Percentiles rank a stretch among this genome's conserved stretches.
Conservation (phyloP, 176 grass and related monocot genomes). For the Dendrocalamus sinicus region DNA sequence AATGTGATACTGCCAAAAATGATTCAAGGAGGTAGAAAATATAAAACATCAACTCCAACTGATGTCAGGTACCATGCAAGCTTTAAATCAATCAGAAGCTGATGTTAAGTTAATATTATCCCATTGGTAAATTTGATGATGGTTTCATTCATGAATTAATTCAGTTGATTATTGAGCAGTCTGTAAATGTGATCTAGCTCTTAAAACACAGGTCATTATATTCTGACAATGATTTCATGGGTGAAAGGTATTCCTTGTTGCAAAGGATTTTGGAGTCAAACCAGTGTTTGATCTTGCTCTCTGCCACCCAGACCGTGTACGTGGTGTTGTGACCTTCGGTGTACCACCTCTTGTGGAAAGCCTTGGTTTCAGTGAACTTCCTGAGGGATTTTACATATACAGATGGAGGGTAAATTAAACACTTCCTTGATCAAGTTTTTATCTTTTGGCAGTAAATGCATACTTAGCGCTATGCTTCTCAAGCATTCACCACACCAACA, state of each 20-base stretch:
- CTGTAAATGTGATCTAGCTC: not conserved
- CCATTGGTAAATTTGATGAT: not conserved
- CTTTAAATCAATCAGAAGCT: not conserved
- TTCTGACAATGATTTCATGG: constrained; percentile 19
- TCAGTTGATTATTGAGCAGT: not conserved
- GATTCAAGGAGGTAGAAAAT: not conserved
- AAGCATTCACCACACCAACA: not conserved
- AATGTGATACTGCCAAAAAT: not conserved
- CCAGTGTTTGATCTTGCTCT: constrained; percentile 53
- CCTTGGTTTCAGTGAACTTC: constrained; percentile 28
- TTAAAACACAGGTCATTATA: not conserved
- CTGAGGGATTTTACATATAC: constrained; percentile 65
- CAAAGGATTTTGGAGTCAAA: constrained; percentile 44
- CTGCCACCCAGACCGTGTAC: constrained; percentile 49
- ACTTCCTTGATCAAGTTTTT: not conserved
- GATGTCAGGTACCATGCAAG: not conserved
- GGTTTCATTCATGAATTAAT: not conserved
- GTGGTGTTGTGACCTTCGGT: constrained; percentile 51
- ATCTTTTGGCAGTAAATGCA: not conserved
- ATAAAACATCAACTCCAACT: not conserved
- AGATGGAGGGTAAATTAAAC: constrained; percentile 58
- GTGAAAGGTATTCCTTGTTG: constrained; percentile 40
- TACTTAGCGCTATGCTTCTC: not conserved
- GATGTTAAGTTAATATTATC: not conserved
- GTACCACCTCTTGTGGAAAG: constrained; percentile 42